Base-by-base conservation (phyloP, 148 eudicot genomes). In the Arctostaphylos glauca region DNA sequence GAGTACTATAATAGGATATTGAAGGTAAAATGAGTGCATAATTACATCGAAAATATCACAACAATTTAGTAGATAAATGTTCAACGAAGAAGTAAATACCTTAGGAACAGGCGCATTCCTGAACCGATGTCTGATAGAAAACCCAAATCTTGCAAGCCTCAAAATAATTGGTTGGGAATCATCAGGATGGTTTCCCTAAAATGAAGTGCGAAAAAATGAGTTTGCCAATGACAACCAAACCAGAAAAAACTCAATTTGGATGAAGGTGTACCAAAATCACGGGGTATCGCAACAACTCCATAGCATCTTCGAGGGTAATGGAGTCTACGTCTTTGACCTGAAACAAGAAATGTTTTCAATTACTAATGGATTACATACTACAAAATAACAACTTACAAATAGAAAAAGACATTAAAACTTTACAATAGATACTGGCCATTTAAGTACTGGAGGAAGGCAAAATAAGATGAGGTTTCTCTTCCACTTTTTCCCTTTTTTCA, bases 171-270 rank as follows among this genome's bases (percentile, higher is more conserved):
- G 98, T 67, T 77, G 89, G 68, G 89, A 87, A 87, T 90, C 94
- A 16, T 85, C 91, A 31, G 95, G 99, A 82, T 96, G 97, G 64
- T 88, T 86, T 81, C 99, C 99, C 99, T 96, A 87, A 83, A 59
- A 84, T 6, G 16, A 79, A 79, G 71, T 7, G 18, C 71, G 43
- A 18, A 12, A 74, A 81, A 76, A 79, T 74, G 23, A 73, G 68
- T 49, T 58, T 78, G 74, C 46, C 14, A 16, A 50, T 13, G 46
- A 54, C 47, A 84, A 80, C n/a, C 46, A 5, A n/a, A 79, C 76
- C 23, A 64, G 68, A 38, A 58, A 55, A 76, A 67, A 53, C 60
- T 54, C 38, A 16, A 38, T 56, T 14, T 31, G 71, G 82, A 81
- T n/a, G 55, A 74, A 81, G 46, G 47, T 76, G 58, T 87, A 96